A percentile compares a stretch with the other conserved stretches of the same genome.
phyloP scores from a whole-genome alignment of 345 rosid species.

The Bretschneidera sinensis region DNA sequence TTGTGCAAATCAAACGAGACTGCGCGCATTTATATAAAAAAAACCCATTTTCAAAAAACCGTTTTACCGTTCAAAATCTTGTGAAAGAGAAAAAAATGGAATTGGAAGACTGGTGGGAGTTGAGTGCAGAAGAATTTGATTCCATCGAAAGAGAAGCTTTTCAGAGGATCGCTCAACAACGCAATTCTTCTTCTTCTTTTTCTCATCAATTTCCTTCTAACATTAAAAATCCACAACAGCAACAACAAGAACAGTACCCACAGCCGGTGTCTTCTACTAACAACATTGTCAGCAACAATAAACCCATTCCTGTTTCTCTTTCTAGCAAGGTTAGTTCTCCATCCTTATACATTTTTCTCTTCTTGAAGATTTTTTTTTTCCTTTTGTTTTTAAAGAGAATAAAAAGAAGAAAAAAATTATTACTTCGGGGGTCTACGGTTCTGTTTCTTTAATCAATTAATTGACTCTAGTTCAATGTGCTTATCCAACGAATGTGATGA shows the following conservation, averaged over 20 bases:
- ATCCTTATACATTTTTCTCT: neutral
- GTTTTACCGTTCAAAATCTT: too few species aligned
- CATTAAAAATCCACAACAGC: constrained; percentile 1
- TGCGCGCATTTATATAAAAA: too few species aligned
- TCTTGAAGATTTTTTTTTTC: neutral
- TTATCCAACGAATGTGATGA: neutral
- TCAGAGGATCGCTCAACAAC: constrained; percentile 47
- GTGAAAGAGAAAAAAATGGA: constrained; percentile 19
- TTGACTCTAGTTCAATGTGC: neutral
- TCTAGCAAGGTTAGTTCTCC: constrained; percentile 10
- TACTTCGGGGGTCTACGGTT: neutral
- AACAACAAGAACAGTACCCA: constrained; percentile 1
- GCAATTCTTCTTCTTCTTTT: constrained; percentile 23
- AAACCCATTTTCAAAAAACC: too few species aligned
- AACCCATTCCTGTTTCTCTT: constrained; percentile 11
- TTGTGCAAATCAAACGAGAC: too few species aligned
- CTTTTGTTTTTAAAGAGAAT: neutral
- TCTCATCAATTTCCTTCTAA: neutral
- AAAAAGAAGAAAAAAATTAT: neutral
- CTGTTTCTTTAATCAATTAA: neutral
- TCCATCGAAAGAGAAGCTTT: constrained; percentile 72
- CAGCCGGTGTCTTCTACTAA: constrained; percentile 6
- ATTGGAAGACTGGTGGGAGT: constrained; percentile 71
- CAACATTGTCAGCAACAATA: neutral
- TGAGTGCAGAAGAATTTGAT: constrained; percentile 70